Evolutionary conservation across 2,329 filamentous ascomycete species (phyloP), one percentile per base, ranked within the genome.

Genomic region (Claviceps capensis): DNA sequence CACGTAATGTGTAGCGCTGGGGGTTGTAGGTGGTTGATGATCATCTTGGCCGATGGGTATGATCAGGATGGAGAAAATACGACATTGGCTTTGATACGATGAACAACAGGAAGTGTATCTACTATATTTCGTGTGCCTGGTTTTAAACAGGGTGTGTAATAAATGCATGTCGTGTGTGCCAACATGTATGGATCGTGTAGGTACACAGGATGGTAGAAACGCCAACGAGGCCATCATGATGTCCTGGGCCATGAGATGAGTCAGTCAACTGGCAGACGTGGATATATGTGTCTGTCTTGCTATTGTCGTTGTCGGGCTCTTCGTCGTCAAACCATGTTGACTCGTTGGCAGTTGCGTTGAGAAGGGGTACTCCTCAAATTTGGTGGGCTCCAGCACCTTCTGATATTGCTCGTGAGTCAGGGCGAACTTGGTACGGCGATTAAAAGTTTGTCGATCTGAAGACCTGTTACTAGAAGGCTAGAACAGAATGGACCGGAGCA

Each of bases 371-470:
- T 79, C 73, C 47, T 79, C 74, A 43, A 79, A 64, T 53, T 78
- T 75, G 73, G 77, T 77, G 1, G 76, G 79, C 8, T 66, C 67
- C 57, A 80, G 69, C 2, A 77, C 76, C 45, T 71, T 74, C 55
- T 73, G 72, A 56, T 81, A 81, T 9, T 81, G 67, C 59, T 81
- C 78, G 56, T 80, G 77, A 0, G 76, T 79, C 53, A 81, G 67
- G 30, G 73, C 76, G 30, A 76, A 71, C 58, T 78, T 79, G 52
- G 79, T 64, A 26, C 78, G 73, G 80, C 75, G 37, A 79, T 64
- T 44, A 80, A 11, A 34, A 62, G n/a, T 76, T 69, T 2, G 77
- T 80, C 6, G 75, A 76, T 2, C 67, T 75, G 57, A 80, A 81
- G 37, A 80, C 69, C 59, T 81, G 81, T 56, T 76, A 75, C 59